These are phyloP conservation scores for Penicillium chermesinum DNA, from an alignment of 495 filamentous ascomycete species.

Conservation along the genomic window DNA sequence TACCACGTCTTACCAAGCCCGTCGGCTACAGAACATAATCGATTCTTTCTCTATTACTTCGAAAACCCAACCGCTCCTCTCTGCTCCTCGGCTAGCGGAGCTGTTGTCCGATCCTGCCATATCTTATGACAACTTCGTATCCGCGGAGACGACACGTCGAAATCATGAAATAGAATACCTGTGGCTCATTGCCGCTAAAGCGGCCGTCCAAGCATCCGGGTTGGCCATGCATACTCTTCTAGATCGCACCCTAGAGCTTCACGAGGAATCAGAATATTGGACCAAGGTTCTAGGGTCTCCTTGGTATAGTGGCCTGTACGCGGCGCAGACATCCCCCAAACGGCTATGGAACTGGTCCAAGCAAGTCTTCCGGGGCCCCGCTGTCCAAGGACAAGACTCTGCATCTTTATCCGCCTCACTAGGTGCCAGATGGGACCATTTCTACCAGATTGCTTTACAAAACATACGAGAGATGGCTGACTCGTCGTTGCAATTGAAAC, in stretches of 20 bases:
- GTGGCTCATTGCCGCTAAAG: conserved; percentile 85
- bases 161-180: conserved; percentile 68
- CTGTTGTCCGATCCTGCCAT: conserved; percentile 56
- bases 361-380: conserved; percentile 57
- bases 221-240: conserved; percentile 66
- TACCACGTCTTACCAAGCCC: conserved; percentile 12
- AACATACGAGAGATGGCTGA: conserved; percentile 61
- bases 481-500: conserved; percentile 48
- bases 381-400: conserved; percentile 20
- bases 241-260: conserved; percentile 72
- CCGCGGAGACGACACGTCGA: not conserved
- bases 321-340: conserved; percentile 73
- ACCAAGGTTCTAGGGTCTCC: conserved; percentile 72
- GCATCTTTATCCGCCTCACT: conserved; percentile 5
- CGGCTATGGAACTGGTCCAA: conserved; percentile 62
- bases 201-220: conserved; percentile 78
- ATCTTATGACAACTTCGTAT: conserved; percentile 8
- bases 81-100: conserved; percentile 46
- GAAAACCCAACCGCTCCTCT: conserved; percentile 49
- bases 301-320: conserved; percentile 67
- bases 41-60: conserved; percentile 63
- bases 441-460: conserved; percentile 73
- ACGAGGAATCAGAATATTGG: conserved; percentile 90
- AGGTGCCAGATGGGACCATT: conserved; percentile 56
- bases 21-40: conserved; percentile 55